Evolutionary conservation across 1,284 basidiomycete species (phyloP), one percentile per base, ranked within the genome.

Genomic region (Leccinum glutinopallens): DNA sequence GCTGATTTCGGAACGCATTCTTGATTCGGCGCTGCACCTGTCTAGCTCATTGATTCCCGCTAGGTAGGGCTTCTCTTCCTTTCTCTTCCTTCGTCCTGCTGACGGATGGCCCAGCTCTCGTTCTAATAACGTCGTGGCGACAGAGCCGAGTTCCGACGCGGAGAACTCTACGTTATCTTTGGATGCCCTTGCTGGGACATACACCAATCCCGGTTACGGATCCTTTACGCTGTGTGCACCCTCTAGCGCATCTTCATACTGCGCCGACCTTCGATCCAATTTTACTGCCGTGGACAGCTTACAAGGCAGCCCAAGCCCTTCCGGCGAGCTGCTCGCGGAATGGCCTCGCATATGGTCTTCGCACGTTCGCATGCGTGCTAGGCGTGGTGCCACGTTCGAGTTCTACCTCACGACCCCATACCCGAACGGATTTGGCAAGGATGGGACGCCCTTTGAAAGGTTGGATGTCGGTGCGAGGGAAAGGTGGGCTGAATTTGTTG

Each of bases 171-270:
- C 17, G 9, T 8, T 8, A 4, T 58, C 68, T 10, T 55, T 74
- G 49, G 67, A 72, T 17, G 62, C 56, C 2, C 72, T 75, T n/a
- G 63, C 72, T 5, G 80, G 80, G 5, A 79, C 76, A 0, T 81
- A 79, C 66, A 13, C 58, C 13, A 70, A 76, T 60, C 62, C 71
- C 1, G 78, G 75, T 7, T 81, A 81, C 33, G 79, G 77, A 35
- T 56, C 70, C 8, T 63, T 81, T 60, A 75, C 74, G 1, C 70
- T 81, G 32, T 81, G 80, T 60, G 63, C 71, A 15, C 65, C 76
- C 0, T 64, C 62, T 4, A 73, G 70, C 63, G 43, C 63, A 2
- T 76, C 75, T 15, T 19, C 63, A 0, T 68, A 78, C 63, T 80
- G 79, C 60, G 41, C 65, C 33, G 9, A 62, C 19, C 70, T 77